Evolutionary conservation across 169 alveolate species (phyloP).

Genomic region (Plasmodium sp.): DNA sequence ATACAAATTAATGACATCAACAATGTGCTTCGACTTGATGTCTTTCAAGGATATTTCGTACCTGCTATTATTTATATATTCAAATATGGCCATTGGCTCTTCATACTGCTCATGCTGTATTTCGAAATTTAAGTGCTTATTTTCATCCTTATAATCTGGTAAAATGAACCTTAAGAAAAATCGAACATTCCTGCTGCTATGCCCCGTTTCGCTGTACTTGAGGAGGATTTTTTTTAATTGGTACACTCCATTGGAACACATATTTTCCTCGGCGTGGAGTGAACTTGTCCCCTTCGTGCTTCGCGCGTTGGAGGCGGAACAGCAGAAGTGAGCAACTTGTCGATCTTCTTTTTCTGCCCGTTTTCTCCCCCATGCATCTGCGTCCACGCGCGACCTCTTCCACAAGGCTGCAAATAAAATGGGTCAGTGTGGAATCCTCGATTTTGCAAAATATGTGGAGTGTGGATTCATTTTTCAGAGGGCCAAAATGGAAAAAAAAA

Average conservation of each 20-base stretch:
- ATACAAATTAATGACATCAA: conserved; percentile 82
- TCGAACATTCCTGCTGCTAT: conserved; percentile 85
- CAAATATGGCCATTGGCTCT: conserved; percentile 83
- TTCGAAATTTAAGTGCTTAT: conserved; percentile 82
- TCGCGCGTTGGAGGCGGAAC: not conserved
- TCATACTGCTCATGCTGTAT: conserved; percentile 87
- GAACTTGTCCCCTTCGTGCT: not conserved
- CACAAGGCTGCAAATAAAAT: not conserved
- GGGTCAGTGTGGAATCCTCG: not conserved
- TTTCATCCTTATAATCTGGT: conserved; percentile 78
- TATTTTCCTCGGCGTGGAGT: conserved; percentile 3
- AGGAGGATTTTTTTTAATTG: conserved; percentile 81
- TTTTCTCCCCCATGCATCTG: not conserved
- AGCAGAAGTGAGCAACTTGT: not conserved
- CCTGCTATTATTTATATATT: conserved; percentile 83
- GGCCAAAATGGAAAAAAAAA: not conserved
- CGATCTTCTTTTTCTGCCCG: not conserved
- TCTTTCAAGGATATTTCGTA: conserved; percentile 88
- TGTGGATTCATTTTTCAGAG: not conserved
- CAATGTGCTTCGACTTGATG: conserved; percentile 85
- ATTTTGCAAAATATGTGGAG: not conserved
- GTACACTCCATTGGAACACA: conserved; percentile 85
- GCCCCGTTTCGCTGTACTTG: conserved; percentile 86
- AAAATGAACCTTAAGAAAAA: conserved; percentile 82
- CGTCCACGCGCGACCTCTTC: not conserved